phyloP scores from a whole-genome alignment of 2,329 filamentous ascomycete species.

The Cadophora luteo-olivacea region DNA sequence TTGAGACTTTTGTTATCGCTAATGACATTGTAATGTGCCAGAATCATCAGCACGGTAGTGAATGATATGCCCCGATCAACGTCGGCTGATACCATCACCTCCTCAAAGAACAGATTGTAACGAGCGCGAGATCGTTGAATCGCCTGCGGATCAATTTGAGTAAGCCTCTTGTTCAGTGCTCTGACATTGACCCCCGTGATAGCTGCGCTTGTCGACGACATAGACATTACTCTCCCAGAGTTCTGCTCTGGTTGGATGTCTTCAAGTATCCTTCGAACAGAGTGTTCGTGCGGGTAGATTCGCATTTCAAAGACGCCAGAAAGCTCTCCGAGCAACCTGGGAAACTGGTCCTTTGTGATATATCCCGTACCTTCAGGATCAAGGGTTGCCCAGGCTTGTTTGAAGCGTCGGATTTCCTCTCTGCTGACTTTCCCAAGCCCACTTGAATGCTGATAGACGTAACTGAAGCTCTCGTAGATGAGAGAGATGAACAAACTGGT shows the following conservation, averaged over 20 bases:
- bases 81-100: constrained; percentile 92
- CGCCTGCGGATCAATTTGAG: constrained; percentile 73
- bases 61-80: constrained; percentile 90
- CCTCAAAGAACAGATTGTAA: constrained; percentile 96
- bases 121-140: constrained; percentile 78
- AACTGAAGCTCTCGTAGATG: constrained; percentile 99
- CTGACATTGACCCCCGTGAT: constrained; percentile 70
- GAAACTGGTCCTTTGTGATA: constrained; percentile 89
- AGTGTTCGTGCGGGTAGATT: constrained; percentile 91
- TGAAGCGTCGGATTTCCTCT: constrained; percentile 95
- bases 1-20: constrained; percentile 94
- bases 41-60: constrained; percentile 89
- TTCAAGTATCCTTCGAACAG: constrained; percentile 84
- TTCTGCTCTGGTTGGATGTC: constrained; percentile 63
- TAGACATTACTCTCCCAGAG: constrained; percentile 55
- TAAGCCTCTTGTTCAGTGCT: constrained; percentile 75
- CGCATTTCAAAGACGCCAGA: constrained; percentile 97
- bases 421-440: constrained; percentile 89
- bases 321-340: constrained; percentile 85
- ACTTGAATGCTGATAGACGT: constrained; percentile 96
- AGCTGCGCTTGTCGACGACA: constrained; percentile 57
- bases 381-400: constrained; percentile 96
- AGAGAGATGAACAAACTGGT: constrained; percentile 97
- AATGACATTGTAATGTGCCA: constrained; percentile 98
- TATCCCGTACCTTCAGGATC: constrained; percentile 91